Conservation (phyloP, 1,284 basidiomycete species). For the Ceratobasidium theobromae region DNA sequence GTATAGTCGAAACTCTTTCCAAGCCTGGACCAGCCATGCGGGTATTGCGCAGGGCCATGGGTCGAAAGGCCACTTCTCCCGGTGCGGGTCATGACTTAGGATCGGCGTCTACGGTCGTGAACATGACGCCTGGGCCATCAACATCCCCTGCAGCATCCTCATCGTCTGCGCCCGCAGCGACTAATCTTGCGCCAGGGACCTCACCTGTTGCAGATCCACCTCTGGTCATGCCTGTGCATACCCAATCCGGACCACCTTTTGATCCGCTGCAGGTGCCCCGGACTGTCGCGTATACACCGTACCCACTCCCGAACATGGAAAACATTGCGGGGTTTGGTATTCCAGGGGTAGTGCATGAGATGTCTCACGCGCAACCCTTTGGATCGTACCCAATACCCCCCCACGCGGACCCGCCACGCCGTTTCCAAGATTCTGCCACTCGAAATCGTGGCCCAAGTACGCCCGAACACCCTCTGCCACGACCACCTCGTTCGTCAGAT, state of each 20-base stretch:
- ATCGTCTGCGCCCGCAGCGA: not conserved
- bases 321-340: constrained; percentile 29
- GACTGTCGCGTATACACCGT: constrained; percentile 4
- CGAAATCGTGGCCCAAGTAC: not conserved
- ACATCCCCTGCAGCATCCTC: constrained; percentile 9
- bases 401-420: not conserved
- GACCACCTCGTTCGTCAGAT: not conserved
- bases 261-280: constrained; percentile 1
- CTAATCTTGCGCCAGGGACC: not conserved
- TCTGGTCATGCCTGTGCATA: not conserved
- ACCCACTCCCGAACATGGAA: constrained; percentile 11
- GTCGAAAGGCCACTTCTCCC: constrained; percentile 11
- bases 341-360: not conserved
- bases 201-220: not conserved
- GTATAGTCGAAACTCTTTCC: constrained; percentile 10
- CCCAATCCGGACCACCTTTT: not conserved
- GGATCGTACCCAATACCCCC: not conserved
- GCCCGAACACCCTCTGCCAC: not conserved
- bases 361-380: not conserved
- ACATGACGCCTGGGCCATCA: constrained; percentile 14
- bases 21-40: constrained; percentile 23
- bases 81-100: constrained; percentile 18
- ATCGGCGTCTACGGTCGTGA: constrained; percentile 23
- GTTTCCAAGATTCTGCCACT: not conserved
- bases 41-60: constrained; percentile 23